These are phyloP conservation scores for Coemansia sp. DNA, from an alignment of 192 early-diverging fungal genomes.

Conservation along the genomic window DNA sequence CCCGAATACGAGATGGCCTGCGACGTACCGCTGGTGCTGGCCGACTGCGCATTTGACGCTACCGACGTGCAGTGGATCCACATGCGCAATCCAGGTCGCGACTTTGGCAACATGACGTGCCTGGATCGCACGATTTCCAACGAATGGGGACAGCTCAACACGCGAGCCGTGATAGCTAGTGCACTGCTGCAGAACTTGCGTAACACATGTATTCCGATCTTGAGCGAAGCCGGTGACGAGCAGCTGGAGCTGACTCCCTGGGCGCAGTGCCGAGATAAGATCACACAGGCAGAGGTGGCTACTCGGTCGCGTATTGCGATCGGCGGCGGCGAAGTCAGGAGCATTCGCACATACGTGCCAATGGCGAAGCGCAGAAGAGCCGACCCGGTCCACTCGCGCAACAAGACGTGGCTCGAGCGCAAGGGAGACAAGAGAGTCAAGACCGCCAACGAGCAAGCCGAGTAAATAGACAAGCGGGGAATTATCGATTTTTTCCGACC, in stretches of 20 bases:
- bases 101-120: constrained; percentile 28
- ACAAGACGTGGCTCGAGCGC: constrained; percentile 49
- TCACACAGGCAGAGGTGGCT: constrained; percentile 5
- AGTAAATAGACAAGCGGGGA: constrained; percentile 1
- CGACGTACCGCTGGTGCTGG: constrained; percentile 87
- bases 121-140: constrained; percentile 26
- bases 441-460: not conserved
- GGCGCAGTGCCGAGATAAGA: constrained; percentile 17
- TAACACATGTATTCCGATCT: constrained; percentile 13
- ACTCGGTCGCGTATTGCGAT: constrained; percentile 8
- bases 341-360: constrained; percentile 38
- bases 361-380: constrained; percentile 40
- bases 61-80: constrained; percentile 64
- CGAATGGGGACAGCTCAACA: constrained; percentile 40
- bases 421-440: constrained; percentile 32
- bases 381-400: constrained; percentile 43
- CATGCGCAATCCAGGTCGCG: constrained; percentile 34
- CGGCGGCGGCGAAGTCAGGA: constrained; percentile 36
- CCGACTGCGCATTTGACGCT: constrained; percentile 77
- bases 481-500: not conserved
- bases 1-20: constrained; percentile 94
- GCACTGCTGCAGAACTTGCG: constrained; percentile 47
- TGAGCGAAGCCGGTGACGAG: not conserved
- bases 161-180: constrained; percentile 36
- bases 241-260: constrained; percentile 15